These are phyloP conservation scores for Spencermartinsiella europaea DNA, from an alignment of 805 yeast genomes.

Conservation along the genomic window DNA sequence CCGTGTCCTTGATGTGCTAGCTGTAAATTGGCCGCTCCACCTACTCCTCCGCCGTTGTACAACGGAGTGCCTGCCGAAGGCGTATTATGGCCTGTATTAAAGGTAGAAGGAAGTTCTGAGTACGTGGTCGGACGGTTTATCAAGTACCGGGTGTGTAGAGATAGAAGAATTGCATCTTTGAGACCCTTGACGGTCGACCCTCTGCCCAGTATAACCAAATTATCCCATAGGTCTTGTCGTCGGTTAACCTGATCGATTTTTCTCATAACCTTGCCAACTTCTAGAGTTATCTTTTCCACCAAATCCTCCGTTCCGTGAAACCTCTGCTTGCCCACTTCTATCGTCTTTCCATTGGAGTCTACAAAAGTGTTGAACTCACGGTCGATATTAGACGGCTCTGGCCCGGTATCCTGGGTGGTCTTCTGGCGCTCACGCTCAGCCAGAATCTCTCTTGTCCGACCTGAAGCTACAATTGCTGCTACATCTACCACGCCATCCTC, in stretches of 20 bases:
- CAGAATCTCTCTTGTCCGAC: constrained; percentile 63
- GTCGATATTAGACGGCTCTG: constrained; percentile 51
- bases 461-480: constrained; percentile 81
- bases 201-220: constrained; percentile 73
- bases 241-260: constrained; percentile 61
- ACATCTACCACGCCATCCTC: constrained; percentile 81
- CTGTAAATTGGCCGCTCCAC: constrained; percentile 7
- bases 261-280: constrained; percentile 48
- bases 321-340: constrained; percentile 84
- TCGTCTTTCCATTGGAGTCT: constrained; percentile 50
- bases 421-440: constrained; percentile 56
- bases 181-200: constrained; percentile 73
- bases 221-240: constrained; percentile 81
- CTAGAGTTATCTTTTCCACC: constrained; percentile 48
- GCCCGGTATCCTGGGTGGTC: constrained; percentile 32
- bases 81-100: constrained; percentile 30
- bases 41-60: constrained; percentile 12
- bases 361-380: constrained; percentile 65
- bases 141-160: constrained; percentile 52
- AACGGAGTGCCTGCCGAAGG: constrained; percentile 24
- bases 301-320: constrained; percentile 72
- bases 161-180: constrained; percentile 58
- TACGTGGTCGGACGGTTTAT: constrained; percentile 35
- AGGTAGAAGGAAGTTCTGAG: constrained; percentile 35
- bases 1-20: constrained; percentile 32